Conservation (phyloP, 176 grass and related monocot species). For the Lolium multiflorum region DNA sequence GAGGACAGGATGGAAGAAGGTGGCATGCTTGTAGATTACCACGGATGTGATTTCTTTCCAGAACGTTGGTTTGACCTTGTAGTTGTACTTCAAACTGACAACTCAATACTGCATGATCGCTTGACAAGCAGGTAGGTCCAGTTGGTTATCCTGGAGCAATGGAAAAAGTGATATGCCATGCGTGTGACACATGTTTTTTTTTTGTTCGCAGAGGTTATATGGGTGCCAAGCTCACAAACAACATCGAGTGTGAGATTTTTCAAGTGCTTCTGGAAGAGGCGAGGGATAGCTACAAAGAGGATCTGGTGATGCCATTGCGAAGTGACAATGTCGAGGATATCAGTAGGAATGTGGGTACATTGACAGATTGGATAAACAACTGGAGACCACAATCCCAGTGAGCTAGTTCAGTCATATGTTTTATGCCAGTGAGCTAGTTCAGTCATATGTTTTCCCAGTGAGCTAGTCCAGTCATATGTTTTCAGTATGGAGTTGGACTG, state of each 20-base stretch:
- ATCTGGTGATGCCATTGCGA: slow-evolving; percentile 75
- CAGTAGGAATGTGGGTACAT: slow-evolving; percentile 66
- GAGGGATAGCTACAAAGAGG: slow-evolving; percentile 75
- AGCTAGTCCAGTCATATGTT: neutral
- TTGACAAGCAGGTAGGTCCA: slow-evolving; percentile 69
- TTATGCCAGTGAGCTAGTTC: too few species aligned
- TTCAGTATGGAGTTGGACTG: slow-evolving; percentile 15
- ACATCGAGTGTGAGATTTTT: slow-evolving; percentile 97
- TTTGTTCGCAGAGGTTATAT: slow-evolving; percentile 69
- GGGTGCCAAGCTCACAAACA: slow-evolving; percentile 89
- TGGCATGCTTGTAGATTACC: slow-evolving; percentile 90
- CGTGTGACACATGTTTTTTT: too few species aligned
- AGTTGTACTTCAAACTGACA: slow-evolving; percentile 94
- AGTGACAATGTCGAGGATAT: slow-evolving; percentile 93
- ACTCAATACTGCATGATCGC: slow-evolving; percentile 91
- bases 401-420: neutral
- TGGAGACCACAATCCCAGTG: slow-evolving; percentile 56
- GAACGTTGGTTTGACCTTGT: slow-evolving; percentile 97
- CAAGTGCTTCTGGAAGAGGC: slow-evolving; percentile 93
- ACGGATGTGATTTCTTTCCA: slow-evolving; percentile 95
- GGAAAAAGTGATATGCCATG: neutral
- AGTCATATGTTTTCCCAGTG: neutral
- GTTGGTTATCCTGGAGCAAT: neutral
- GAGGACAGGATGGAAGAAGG: slow-evolving; percentile 93
- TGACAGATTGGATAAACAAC: slow-evolving; percentile 84